Conservation (phyloP, 2,329 filamentous ascomycete species). For the Cytospora paraplurivora region DNA sequence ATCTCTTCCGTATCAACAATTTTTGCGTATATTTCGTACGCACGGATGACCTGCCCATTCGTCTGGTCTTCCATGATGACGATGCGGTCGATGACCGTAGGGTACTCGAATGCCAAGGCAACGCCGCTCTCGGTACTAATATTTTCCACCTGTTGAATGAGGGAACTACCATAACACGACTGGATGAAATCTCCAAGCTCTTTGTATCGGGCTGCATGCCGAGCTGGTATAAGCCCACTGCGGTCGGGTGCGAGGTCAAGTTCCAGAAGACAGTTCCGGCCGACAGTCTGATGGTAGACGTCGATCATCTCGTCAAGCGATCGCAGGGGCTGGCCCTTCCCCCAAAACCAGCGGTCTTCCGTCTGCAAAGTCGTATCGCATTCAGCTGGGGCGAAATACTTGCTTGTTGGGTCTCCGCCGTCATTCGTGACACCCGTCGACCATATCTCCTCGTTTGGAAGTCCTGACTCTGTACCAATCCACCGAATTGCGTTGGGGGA, state of each 20-base stretch:
- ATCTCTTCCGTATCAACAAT: slow-evolving; percentile 22
- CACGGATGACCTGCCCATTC: slow-evolving; percentile 33
- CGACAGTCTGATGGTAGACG: slow-evolving; percentile 34
- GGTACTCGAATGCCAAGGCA: slow-evolving; percentile 25
- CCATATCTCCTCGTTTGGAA: slow-evolving; percentile 34
- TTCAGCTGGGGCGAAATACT: slow-evolving; percentile 32
- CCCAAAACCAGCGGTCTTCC: slow-evolving; percentile 34
- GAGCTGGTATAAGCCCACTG: slow-evolving; percentile 32
- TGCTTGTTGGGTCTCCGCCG: slow-evolving; percentile 32
- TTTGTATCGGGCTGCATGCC: slow-evolving; percentile 33
- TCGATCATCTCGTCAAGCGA: slow-evolving; percentile 32
- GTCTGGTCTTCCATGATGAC: slow-evolving; percentile 36
- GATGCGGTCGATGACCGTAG: slow-evolving; percentile 32
- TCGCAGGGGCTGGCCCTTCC: slow-evolving; percentile 31
- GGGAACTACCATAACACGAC: slow-evolving; percentile 16
- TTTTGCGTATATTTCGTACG: slow-evolving; percentile 32
- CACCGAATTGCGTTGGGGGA: slow-evolving; percentile 32
- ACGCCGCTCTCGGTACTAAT: background rate
- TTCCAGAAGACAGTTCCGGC: slow-evolving; percentile 34
- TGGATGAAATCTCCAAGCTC: slow-evolving; percentile 33
- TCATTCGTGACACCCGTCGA: slow-evolving; percentile 32
- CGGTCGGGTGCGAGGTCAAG: slow-evolving; percentile 34
- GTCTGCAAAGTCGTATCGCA: slow-evolving; percentile 35
- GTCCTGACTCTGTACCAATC: slow-evolving; percentile 33
- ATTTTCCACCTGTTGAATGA: slow-evolving; percentile 2